Evolutionary conservation across 768 basidiomycete genomes (phyloP).

Genomic region (Pholiota molesta): DNA sequence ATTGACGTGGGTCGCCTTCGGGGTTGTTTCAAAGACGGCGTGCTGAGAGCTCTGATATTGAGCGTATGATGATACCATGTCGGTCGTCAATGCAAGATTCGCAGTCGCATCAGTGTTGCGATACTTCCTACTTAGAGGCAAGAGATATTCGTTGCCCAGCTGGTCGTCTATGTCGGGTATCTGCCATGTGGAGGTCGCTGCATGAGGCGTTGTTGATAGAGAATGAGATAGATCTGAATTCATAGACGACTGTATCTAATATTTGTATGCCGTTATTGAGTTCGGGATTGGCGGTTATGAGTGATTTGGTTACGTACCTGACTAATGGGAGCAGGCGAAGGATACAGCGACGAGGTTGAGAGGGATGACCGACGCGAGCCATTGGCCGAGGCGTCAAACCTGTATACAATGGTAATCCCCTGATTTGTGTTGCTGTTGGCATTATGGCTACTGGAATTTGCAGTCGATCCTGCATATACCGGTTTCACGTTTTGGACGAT

Average conservation of each 20-base stretch:
- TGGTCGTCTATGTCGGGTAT: slow-evolving; percentile 4
- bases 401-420: slow-evolving; percentile 27
- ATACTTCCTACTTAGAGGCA: slow-evolving; percentile 1
- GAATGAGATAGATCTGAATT: not conserved
- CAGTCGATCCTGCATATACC: slow-evolving; percentile 1
- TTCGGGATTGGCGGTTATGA: not conserved
- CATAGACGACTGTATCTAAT: not conserved
- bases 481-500: slow-evolving; percentile 51
- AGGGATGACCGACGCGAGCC: slow-evolving; percentile 4
- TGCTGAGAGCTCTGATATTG: slow-evolving; percentile 1
- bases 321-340: not conserved
- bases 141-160: not conserved
- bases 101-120: not conserved
- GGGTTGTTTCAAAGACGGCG: not conserved
- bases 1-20: not conserved
- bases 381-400: slow-evolving; percentile 15
- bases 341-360: slow-evolving; percentile 1
- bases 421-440: not conserved
- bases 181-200: slow-evolving; percentile 1
- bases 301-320: not conserved
- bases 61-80: not conserved
- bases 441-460: not conserved
- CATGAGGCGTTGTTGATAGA: not conserved
- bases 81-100: not conserved
- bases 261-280: not conserved